Evolutionary conservation across 805 yeast genomes (phyloP).

Genomic region (Monosporozyma yasuniensis): DNA sequence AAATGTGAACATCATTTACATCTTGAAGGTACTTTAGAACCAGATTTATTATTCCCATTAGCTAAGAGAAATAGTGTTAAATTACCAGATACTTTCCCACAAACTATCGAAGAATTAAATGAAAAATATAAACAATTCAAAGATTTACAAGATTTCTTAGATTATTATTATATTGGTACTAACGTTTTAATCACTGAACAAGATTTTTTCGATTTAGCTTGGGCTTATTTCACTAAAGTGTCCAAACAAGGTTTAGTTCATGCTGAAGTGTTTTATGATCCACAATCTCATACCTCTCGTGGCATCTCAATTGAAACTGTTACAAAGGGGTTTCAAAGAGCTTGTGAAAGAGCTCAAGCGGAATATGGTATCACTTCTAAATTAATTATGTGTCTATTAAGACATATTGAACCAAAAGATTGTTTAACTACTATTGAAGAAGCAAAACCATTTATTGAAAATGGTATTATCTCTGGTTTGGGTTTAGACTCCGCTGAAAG

Average conservation of each 20-base stretch:
- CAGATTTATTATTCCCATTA: conserved; percentile 59
- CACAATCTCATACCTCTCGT: conserved; percentile 73
- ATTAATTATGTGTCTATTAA: conserved; percentile 71
- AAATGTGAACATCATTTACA: conserved; percentile 86
- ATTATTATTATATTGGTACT: conserved; percentile 75
- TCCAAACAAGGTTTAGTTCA: conserved; percentile 52
- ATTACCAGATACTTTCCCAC: conserved; percentile 58
- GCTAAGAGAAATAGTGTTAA: conserved; percentile 55
- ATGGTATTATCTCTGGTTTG: conserved; percentile 61
- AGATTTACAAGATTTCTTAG: conserved; percentile 68
- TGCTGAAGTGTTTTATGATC: conserved; percentile 75
- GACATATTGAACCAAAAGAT: conserved; percentile 59
- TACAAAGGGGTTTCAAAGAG: conserved; percentile 57
- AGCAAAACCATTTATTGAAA: conserved; percentile 43
- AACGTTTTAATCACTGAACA: conserved; percentile 57
- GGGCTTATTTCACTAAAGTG: conserved; percentile 58
- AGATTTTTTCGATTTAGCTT: conserved; percentile 73
- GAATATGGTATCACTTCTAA: conserved; percentile 59
- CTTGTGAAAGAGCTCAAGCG: conserved; percentile 50
- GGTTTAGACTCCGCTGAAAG: conserved; percentile 78
- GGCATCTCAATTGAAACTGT: conserved; percentile 52
- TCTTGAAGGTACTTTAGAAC: conserved; percentile 74
- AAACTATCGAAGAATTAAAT: conserved; percentile 46
- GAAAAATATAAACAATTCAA: conserved; percentile 52
- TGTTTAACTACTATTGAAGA: conserved; percentile 49